Evolutionary conservation across 306 rosid genomes (phyloP), one percentile per base, ranked within the genome.

Genomic region (Quercus parvula): DNA sequence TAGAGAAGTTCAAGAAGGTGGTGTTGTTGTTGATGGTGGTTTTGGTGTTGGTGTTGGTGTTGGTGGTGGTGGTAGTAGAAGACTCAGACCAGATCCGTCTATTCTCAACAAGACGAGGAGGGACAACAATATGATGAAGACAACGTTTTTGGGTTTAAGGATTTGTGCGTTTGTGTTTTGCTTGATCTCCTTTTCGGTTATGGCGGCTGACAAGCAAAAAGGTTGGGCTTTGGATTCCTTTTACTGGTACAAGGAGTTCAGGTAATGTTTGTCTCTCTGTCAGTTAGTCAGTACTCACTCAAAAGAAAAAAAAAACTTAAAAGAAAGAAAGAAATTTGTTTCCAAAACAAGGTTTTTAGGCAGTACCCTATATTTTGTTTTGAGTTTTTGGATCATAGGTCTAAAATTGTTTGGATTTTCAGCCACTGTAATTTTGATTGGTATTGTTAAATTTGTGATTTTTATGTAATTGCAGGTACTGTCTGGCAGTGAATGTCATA

Each of bases 191-290:
- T 89, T 94, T 56, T 76, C 97, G 7, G 78, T 94, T 30, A 76
- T 94, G 95, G 90, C 92, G 57, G 87, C 92, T 25, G 84, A 84
- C 80, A 81, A 78, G 70, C 30, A 78, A 44, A 76, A 79, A 54
- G 98, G 98, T 44, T 93, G 94, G 98, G 91, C 97, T 81, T 33
- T 73, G 46, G 91, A 81, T 63, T 91, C 97, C 6, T 93, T 83
- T 85, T 77, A 87, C 63, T 76, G 74, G 75, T 88, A 88, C 82
- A 35, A 81, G 75, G 97, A 92, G 82, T 85, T 92, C 85, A 88
- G 82, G 98, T 94, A 41, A 27, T 46, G 88, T 70, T 73, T 12
- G 54, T 68, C 31, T 51, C 13, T 6, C n/a, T 38, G 46, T 38
- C 46, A 38, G 46, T 14, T 49, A 49, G 7, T 69, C 31, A 5